Percentiles rank a stretch among this genome's conserved stretches.
Evolutionary conservation across 2,329 filamentous ascomycete genomes (phyloP).

Genomic region (Venturiaceae sp.): DNA sequence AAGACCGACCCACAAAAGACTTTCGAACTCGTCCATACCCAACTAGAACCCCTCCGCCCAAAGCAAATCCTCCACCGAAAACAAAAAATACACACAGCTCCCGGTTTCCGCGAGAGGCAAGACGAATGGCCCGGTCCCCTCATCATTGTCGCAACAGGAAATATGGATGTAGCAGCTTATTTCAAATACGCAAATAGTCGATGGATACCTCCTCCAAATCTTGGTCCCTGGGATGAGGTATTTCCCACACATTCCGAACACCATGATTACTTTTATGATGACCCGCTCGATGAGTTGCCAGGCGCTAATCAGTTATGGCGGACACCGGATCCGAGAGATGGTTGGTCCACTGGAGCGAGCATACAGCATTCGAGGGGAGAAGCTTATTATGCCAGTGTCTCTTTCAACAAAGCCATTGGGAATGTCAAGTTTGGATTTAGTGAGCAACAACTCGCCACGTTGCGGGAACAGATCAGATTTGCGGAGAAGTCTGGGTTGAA

Average conservation of each 20-base stretch:
- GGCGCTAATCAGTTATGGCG: conserved; percentile 30
- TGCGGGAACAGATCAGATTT: conserved; percentile 41
- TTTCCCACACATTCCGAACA: not conserved
- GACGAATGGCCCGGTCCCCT: not conserved
- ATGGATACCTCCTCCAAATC: not conserved
- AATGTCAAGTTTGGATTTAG: conserved; percentile 38
- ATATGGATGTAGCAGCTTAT: not conserved
- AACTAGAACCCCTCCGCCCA: not conserved
- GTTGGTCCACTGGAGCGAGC: conserved; percentile 7
- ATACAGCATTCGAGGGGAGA: not conserved
- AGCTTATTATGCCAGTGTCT: conserved; percentile 46
- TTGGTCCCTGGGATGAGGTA: not conserved
- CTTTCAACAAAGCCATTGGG: conserved; percentile 40
- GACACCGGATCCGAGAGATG: conserved; percentile 59
- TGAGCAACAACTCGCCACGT: conserved; percentile 30
- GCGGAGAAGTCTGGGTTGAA: conserved; percentile 44
- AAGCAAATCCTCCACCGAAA: not conserved
- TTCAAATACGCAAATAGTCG: not conserved
- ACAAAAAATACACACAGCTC: not conserved
- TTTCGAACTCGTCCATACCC: not conserved
- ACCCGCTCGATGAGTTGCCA: conserved; percentile 2
- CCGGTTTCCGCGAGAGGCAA: not conserved
- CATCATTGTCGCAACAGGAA: not conserved
- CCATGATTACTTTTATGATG: conserved; percentile 8
- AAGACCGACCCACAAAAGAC: not conserved